Base-by-base conservation (phyloP, 75 land plant genomes). In the Selaginella tamariscina region DNA sequence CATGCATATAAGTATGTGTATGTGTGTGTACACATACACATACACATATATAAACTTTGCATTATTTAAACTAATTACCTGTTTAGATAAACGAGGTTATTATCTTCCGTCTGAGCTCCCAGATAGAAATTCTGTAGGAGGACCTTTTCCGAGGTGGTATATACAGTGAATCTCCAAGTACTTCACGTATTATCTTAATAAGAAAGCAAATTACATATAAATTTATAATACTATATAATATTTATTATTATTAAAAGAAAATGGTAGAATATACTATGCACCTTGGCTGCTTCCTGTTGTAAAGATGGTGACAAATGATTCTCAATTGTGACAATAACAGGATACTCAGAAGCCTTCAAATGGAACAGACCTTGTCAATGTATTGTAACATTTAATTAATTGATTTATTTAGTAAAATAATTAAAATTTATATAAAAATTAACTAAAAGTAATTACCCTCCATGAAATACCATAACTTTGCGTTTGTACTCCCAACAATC, bases 321-420 rank as follows among this genome's bases (percentile, higher is more conserved):
- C 54, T 77, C 79, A 68, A 77, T 67, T 21, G 79, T 77, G 44
- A 77, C 66, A 9, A 77, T 72, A 0, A 77, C 79, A 27, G 79
- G 79, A 59, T 72, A 77, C 0, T 77, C 54, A 26, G 79, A 77
- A 9, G 79, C 70, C 75, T 20, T 68, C 67, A 29, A 77, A 77
- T 23, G 70, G 0, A 11, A 72, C 55, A 2, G 75, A 27, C 29
- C 33, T 59, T 15, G 79, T 77, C 44, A 77, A 64, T 1, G 79
- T 77, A 31, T 75, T 77, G 77, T 1, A 39, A 39, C 49, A 39
- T 15, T 5, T 5, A 5, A 39, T 39, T 39, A 5, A 39, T n/a
- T n/a, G n/a, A n/a, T n/a, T n/a, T n/a, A n/a, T n/a, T n/a, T n/a
- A n/a, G n/a, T n/a, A n/a, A n/a, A n/a, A n/a, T n/a, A n/a, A n/a